Conservation (phyloP, 805 yeast genomes). For the Debaryomyces tyrocola region DNA sequence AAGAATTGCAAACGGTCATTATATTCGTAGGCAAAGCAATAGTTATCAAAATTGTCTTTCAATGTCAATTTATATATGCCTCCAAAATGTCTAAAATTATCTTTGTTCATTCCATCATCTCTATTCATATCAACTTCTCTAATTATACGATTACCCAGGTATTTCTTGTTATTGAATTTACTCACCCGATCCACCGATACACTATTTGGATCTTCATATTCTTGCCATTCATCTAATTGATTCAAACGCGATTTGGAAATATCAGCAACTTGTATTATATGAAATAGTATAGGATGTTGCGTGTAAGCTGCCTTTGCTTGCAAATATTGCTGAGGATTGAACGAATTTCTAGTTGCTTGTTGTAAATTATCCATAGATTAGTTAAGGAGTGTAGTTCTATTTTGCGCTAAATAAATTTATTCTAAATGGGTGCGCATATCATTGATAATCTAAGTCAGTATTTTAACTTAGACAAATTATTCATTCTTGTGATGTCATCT, state of each 20-base stretch:
- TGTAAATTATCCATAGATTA: neutral
- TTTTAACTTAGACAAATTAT: neutral
- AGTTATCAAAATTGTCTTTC: constrained; percentile 51
- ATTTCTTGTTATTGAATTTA: constrained; percentile 15
- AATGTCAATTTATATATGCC: constrained; percentile 53
- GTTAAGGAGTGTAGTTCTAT: neutral
- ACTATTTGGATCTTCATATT: constrained; percentile 54
- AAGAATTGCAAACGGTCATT: constrained; percentile 52
- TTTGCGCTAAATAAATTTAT: neutral
- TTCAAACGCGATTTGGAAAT: constrained; percentile 48
- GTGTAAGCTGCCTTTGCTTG: constrained; percentile 8
- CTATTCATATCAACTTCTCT: constrained; percentile 52
- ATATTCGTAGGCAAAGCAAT: constrained; percentile 57
- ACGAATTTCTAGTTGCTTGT: constrained; percentile 2
- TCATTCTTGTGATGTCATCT: neutral
- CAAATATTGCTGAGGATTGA: constrained; percentile 10
- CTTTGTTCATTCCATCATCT: constrained; percentile 12
- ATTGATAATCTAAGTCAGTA: no score
- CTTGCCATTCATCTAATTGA: constrained; percentile 57
- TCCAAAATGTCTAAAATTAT: neutral
- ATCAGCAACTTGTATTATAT: constrained; percentile 57
- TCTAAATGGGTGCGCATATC: neutral
- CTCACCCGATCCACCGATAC: constrained; percentile 57
- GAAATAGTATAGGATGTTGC: constrained; percentile 40
- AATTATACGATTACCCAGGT: constrained; percentile 26